phyloP scores from a whole-genome alignment of 176 grass and related monocot species.

The Bromus sterilis region DNA sequence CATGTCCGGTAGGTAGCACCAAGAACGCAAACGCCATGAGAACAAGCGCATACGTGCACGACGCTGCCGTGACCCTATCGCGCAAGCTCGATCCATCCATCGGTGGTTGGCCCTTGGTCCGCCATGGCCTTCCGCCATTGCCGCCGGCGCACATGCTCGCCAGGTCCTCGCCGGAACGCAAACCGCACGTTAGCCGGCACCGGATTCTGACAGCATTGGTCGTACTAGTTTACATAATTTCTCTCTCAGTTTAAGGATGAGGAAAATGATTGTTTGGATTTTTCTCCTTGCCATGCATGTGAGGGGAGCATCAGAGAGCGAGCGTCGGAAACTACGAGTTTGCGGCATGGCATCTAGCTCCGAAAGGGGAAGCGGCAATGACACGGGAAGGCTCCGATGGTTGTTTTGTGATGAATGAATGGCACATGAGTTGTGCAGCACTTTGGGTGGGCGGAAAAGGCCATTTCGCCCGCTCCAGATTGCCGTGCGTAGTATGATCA shows the following conservation, averaged over 20 bases:
- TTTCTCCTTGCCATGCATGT: conserved; percentile 1
- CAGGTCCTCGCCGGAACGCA: too few relatives aligned
- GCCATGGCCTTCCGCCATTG: neutral
- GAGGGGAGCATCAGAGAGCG: neutral
- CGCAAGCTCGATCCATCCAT: neutral
- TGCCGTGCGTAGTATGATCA: neutral
- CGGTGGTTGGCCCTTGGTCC: neutral
- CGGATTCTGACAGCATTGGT: neutral
- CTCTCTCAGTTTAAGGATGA: neutral
- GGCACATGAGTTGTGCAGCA: conserved; percentile 18
- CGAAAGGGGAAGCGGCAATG: neutral
- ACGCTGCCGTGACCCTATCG: neutral
- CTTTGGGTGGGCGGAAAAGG: neutral
- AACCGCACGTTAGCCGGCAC: neutral
- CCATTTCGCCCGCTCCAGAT: neutral
- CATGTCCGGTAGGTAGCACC: neutral
- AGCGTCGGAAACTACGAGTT: neutral
- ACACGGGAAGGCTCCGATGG: conserved; percentile 1
- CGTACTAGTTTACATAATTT: neutral
- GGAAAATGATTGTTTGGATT: neutral
- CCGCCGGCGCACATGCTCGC: too few relatives aligned
- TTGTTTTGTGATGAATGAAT: neutral
- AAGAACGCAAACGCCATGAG: neutral
- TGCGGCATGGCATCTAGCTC: neutral
- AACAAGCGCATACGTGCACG: neutral